Evolutionary conservation across 2,329 filamentous ascomycete genomes (phyloP).

Genomic region (Fusarium abutilonis): DNA sequence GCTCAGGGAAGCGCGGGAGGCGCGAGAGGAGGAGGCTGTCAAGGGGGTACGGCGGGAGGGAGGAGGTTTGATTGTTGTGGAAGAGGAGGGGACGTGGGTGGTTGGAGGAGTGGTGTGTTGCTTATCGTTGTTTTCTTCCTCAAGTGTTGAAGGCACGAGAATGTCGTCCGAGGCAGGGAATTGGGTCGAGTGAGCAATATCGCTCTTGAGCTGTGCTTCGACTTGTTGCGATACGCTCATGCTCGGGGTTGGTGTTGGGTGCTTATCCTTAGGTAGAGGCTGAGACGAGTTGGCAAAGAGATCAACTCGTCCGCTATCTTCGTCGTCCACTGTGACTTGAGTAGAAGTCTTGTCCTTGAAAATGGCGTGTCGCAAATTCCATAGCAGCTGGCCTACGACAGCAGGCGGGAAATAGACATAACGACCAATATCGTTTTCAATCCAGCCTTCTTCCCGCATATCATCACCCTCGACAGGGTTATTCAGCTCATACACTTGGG

Average conservation of each 20-base stretch:
- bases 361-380: slow-evolving; percentile 66
- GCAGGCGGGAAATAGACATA: slow-evolving; percentile 66
- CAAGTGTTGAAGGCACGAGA: slow-evolving; percentile 50
- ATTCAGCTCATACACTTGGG: slow-evolving; percentile 69
- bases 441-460: slow-evolving; percentile 66
- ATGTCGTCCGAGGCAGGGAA: slow-evolving; percentile 46
- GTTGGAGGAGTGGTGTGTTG: slow-evolving; percentile 23
- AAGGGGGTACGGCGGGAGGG: slow-evolving; percentile 23
- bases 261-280: slow-evolving; percentile 9
- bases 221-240: slow-evolving; percentile 62
- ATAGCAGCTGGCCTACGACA: slow-evolving; percentile 65
- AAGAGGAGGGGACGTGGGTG: slow-evolving; percentile 22
- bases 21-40: no score
- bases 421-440: slow-evolving; percentile 59
- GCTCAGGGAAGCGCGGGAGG: no score
- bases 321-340: slow-evolving; percentile 13
- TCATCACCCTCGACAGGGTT: slow-evolving; percentile 63
- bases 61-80: slow-evolving; percentile 32
- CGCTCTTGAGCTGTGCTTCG: slow-evolving; percentile 61
- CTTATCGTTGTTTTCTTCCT: slow-evolving; percentile 26
- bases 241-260: slow-evolving; percentile 40
- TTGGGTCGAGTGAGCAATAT: slow-evolving; percentile 55
- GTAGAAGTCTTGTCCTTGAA: slow-evolving; percentile 43
- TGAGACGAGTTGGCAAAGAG: slow-evolving; percentile 38
- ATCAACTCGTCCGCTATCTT: slow-evolving; percentile 33